Conservation (phyloP, 2,329 filamentous ascomycete species). For the Paraphoma chrysanthemicola region DNA sequence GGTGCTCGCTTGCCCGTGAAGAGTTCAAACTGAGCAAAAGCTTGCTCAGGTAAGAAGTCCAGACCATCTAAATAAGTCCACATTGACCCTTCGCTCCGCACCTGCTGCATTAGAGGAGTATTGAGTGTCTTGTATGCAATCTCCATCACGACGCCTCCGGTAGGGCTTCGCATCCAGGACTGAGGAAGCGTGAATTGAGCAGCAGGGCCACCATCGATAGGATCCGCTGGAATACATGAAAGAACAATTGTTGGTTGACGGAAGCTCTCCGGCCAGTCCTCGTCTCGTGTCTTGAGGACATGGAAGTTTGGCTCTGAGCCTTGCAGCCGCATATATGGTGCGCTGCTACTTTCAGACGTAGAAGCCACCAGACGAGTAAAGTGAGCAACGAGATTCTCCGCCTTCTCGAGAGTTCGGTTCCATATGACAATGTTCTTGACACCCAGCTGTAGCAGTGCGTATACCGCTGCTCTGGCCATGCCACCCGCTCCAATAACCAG, state of each 20-base stretch:
- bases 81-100: conserved; percentile 65
- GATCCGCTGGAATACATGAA: conserved; percentile 77
- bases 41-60: conserved; percentile 79
- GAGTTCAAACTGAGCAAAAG: conserved; percentile 81
- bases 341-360: conserved; percentile 20
- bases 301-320: conserved; percentile 57
- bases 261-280: conserved; percentile 70
- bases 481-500: conserved; percentile 68
- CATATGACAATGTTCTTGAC: conserved; percentile 78
- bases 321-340: conserved; percentile 20
- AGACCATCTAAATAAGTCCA: conserved; percentile 81
- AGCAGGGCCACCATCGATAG: conserved; percentile 67
- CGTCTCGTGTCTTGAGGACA: conserved; percentile 65
- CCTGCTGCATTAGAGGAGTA: conserved; percentile 74
- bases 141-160: conserved; percentile 78
- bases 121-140: conserved; percentile 75
- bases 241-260: conserved; percentile 75
- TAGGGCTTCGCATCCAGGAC: conserved; percentile 74
- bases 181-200: conserved; percentile 74
- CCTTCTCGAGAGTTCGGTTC: conserved; percentile 73
- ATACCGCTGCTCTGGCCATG: conserved; percentile 80
- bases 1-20: conserved; percentile 78
- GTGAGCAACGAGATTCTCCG: conserved; percentile 71
- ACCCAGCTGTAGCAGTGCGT: conserved; percentile 78
- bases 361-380: conserved; percentile 64